These are phyloP conservation scores for Sugiyamaella neomexicana DNA, from an alignment of 1,139 yeast species.

Conservation along the genomic window DNA sequence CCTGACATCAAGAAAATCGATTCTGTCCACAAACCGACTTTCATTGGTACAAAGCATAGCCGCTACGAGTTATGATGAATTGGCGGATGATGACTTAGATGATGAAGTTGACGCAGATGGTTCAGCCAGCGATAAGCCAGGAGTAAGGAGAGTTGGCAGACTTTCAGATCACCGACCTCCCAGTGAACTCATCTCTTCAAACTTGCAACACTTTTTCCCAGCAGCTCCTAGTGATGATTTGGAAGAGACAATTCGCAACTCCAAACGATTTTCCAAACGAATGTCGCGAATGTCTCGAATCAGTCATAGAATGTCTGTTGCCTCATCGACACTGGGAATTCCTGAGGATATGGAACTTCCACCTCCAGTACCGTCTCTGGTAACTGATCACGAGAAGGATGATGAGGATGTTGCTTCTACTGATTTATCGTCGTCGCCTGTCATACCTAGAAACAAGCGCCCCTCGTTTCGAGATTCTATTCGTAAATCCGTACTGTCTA, in stretches of 20 bases:
- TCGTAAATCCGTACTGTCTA: slow-evolving; percentile 19
- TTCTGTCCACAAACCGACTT: slow-evolving; percentile 6
- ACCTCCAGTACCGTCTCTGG: slow-evolving; percentile 37
- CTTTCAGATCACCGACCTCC: slow-evolving; percentile 92
- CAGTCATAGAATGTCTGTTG: slow-evolving; percentile 38
- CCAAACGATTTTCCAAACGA: slow-evolving; percentile 73
- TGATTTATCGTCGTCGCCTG: neutral
- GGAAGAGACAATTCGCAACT: slow-evolving; percentile 78
- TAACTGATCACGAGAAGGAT: slow-evolving; percentile 21
- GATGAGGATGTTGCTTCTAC: slow-evolving; percentile 1
- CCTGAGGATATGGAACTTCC: slow-evolving; percentile 35
- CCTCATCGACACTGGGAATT: slow-evolving; percentile 30
- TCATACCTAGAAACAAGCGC: neutral
- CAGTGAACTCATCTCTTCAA: slow-evolving; percentile 85
- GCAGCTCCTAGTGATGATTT: slow-evolving; percentile 71
- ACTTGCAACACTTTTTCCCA: slow-evolving; percentile 90
- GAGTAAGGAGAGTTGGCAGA: slow-evolving; percentile 37
- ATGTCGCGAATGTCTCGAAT: slow-evolving; percentile 46
- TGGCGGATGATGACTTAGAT: slow-evolving; percentile 19
- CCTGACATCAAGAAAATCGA: slow-evolving; percentile 7
- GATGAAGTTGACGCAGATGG: slow-evolving; percentile 21
- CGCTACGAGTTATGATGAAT: slow-evolving; percentile 18
- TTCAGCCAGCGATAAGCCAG: slow-evolving; percentile 12
- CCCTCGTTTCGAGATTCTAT: slow-evolving; percentile 17
- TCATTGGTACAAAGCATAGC: slow-evolving; percentile 16